phyloP scores from a whole-genome alignment of 1,284 basidiomycete species.

The Inonotus obliquus region DNA sequence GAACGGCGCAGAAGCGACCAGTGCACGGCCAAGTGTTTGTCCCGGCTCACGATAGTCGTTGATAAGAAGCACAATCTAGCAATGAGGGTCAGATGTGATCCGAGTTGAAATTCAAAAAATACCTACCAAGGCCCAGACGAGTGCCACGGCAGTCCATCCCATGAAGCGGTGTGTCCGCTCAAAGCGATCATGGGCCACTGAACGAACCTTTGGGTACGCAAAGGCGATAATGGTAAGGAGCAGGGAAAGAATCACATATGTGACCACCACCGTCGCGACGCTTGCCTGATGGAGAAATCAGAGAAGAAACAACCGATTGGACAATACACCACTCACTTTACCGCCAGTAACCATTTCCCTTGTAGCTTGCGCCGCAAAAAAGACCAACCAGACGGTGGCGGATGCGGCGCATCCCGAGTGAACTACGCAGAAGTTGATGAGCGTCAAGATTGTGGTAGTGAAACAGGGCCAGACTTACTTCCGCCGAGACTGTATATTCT shows the following conservation, averaged over 20 bases:
- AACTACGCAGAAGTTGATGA: constrained; percentile 28
- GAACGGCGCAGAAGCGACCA: constrained; percentile 27
- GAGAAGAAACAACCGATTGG: neutral
- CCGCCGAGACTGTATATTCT: constrained; percentile 55
- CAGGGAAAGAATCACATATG: constrained; percentile 45
- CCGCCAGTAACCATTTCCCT: constrained; percentile 38
- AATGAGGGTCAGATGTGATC: neutral
- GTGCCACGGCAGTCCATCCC: constrained; percentile 48
- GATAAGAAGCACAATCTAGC: constrained; percentile 26
- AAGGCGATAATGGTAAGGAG: constrained; percentile 47
- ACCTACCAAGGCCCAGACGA: constrained; percentile 51
- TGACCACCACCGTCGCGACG: constrained; percentile 45
- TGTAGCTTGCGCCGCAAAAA: constrained; percentile 48
- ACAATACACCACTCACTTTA: constrained; percentile 29
- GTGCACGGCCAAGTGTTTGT: constrained; percentile 24
- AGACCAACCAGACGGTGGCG: constrained; percentile 46
- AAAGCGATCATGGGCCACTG: constrained; percentile 45
- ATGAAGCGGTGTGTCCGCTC: constrained; percentile 51
- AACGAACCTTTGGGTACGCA: constrained; percentile 43
- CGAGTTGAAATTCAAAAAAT: neutral
- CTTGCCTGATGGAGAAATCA: constrained; percentile 30
- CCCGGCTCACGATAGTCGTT: constrained; percentile 18
- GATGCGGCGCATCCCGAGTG: constrained; percentile 53
- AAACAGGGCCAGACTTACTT: constrained; percentile 25
- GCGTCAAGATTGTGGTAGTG: constrained; percentile 1